phyloP scores from a whole-genome alignment of 441 rosid species.

The Lepidium campestre region DNA sequence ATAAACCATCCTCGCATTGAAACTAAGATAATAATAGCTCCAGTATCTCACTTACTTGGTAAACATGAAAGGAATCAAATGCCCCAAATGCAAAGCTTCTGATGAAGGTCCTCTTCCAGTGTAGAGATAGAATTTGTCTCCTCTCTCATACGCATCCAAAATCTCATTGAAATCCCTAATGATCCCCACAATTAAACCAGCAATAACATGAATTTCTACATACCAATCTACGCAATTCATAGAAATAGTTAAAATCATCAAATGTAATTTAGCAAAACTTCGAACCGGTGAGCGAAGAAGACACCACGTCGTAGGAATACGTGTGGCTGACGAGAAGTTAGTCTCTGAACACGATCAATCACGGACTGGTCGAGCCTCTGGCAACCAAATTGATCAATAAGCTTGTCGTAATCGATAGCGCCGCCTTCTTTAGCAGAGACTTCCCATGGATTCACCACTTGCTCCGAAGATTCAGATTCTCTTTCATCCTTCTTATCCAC shows the following conservation, averaged over 20 bases:
- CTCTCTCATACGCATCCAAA: slow-evolving; percentile 71
- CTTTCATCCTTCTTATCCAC: slow-evolving; percentile 28
- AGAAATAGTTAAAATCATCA: not conserved
- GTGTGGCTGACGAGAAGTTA: slow-evolving; percentile 67
- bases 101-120: slow-evolving; percentile 98
- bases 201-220: not conserved
- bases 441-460: slow-evolving; percentile 93
- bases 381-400: slow-evolving; percentile 85
- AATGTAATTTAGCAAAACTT: not conserved
- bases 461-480: slow-evolving; percentile 33
- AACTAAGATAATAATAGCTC: not conserved
- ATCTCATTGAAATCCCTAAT: slow-evolving; percentile 66
- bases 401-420: slow-evolving; percentile 84
- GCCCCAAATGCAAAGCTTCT: slow-evolving; percentile 85
- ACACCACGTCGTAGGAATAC: slow-evolving; percentile 89
- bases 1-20: not conserved
- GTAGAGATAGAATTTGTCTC: slow-evolving; percentile 80
- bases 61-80: slow-evolving; percentile 90
- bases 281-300: slow-evolving; percentile 79
- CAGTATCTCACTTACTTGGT: slow-evolving; percentile 49
- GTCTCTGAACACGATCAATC: slow-evolving; percentile 61
- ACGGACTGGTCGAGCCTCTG: slow-evolving; percentile 58
- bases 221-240: not conserved
- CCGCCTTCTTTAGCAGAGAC: slow-evolving; percentile 66
- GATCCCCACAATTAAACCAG: not conserved